phyloP scores from a whole-genome alignment of 129 eudicot species.

The Centaurea solstitialis region DNA sequence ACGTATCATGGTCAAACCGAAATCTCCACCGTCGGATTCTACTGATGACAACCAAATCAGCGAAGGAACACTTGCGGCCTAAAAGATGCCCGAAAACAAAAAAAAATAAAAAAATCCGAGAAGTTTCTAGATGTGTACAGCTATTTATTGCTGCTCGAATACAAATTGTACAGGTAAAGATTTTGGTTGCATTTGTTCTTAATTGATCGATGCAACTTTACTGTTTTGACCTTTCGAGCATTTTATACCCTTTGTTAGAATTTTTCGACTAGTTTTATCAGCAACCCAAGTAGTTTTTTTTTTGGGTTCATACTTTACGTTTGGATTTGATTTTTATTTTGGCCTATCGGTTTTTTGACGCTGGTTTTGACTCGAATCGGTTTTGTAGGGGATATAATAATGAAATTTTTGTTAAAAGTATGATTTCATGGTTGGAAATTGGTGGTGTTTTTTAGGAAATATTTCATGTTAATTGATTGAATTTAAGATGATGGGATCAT shows the following conservation, averaged over 20 bases:
- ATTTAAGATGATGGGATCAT: too few species aligned
- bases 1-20: slow-evolving; percentile 55
- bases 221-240: slow-evolving; percentile 20
- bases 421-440: background rate
- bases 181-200: slow-evolving; percentile 15
- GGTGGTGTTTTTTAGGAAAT: too few species aligned
- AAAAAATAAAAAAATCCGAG: background rate
- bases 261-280: background rate
- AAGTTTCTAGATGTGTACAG: slow-evolving; percentile 12
- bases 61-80: slow-evolving; percentile 79
- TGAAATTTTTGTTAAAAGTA: background rate
- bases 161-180: slow-evolving; percentile 31
- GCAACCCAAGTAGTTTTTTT: slow-evolving; percentile 17
- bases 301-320: slow-evolving; percentile 22
- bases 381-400: background rate
- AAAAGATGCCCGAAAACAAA: slow-evolving; percentile 19
- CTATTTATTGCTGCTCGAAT: slow-evolving; percentile 13
- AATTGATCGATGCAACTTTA: background rate
- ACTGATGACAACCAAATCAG: slow-evolving; percentile 60
- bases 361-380: slow-evolving; percentile 1
- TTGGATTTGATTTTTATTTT: slow-evolving; percentile 1
- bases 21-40: slow-evolving; percentile 57
- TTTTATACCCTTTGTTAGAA: background rate
- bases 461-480: too few species aligned
- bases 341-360: background rate